Base-by-base conservation (phyloP, 2,329 filamentous ascomycete genomes). In the Scopulariopsis brevicaulis region DNA sequence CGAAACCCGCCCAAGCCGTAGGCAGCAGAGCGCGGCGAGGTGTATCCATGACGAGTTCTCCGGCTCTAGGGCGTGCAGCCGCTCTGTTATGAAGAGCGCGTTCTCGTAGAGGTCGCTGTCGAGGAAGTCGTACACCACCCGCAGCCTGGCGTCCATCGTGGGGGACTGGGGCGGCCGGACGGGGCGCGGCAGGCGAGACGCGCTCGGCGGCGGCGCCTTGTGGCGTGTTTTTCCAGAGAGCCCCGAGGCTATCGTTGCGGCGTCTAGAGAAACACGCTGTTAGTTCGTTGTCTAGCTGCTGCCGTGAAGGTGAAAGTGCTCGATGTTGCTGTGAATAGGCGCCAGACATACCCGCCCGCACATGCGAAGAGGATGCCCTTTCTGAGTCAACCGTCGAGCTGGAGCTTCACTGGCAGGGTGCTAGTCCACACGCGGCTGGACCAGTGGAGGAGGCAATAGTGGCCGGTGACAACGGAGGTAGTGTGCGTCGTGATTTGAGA, bases 41-140 rank as follows among this genome's bases (percentile, higher is more conserved):
- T 64, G 63, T 24, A 53, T 55, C 63, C 60, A 63, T n/a, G 60
- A 46, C 22, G 54, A 37, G 46, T 61, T 58, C 20, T 60, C 53
- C 5, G 63, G 62, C 15, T 62, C 32, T 5, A 57, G 35, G 15
- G 60, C 61, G 40, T 63, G 61, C 56, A 58, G 59, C 58, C 24
- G 59, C 40, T 58, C 56, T 12, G 51, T 43, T 22, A 58, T 34
- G 56, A 58, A 58, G 20, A 58, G 56, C 1, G 56, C 56, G 24
- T 58, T 58, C 51, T 58, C 56, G 56, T 54, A 48, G 35, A 58
- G 56, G 20, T 58, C 56, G 50, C 37, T 58, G 25, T 58, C 56
- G 56, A 58, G 50, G 32, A 58, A 48, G 22, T 58, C 56, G 51
- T 58, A 58, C 24, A 58, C 56, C 15, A 58, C 35, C 37, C 56